Conservation (phyloP, 352 stramenopile species). For the Pythium scleroteichum region DNA sequence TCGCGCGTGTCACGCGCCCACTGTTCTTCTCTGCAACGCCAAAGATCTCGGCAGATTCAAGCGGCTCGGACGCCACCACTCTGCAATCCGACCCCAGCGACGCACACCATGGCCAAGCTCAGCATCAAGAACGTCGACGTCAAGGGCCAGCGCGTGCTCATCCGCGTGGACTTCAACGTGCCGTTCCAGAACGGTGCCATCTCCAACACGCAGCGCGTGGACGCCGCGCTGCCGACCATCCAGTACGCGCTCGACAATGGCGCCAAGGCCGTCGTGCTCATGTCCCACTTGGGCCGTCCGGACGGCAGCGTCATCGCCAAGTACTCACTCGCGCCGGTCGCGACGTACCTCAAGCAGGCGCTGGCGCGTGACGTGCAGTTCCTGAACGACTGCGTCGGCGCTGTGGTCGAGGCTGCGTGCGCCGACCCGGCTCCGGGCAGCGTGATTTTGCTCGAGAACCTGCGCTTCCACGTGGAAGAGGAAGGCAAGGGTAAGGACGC, state of each 20-base stretch:
- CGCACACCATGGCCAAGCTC: constrained; percentile 79
- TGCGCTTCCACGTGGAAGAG: constrained; percentile 98
- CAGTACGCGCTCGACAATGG: constrained; percentile 97
- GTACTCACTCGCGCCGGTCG: constrained; percentile 96
- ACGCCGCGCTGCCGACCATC: constrained; percentile 95
- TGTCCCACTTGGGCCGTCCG: constrained; percentile 98
- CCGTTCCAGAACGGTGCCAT: constrained; percentile 95
- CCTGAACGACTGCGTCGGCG: constrained; percentile 95
- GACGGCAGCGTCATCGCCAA: constrained; percentile 94
- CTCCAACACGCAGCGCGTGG: constrained; percentile 99
- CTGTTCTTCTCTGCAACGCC: constrained; percentile 26
- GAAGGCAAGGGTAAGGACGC: constrained; percentile 88
- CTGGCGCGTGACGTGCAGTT: constrained; percentile 93
- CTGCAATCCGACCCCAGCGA: constrained; percentile 24
- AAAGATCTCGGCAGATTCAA: neutral
- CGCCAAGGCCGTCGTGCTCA: constrained; percentile 97
- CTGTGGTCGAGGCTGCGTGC: constrained; percentile 82
- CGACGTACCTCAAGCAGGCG: constrained; percentile 90
- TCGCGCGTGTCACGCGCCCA: constrained; percentile 26
- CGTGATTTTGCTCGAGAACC: constrained; percentile 99
- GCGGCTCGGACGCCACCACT: constrained; percentile 16
- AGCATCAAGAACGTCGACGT: constrained; percentile 94
- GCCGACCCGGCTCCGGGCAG: constrained; percentile 62
- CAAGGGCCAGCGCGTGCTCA: constrained; percentile 97
- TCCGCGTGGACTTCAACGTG: constrained; percentile 99